A percentile compares a stretch with the other conserved stretches of the same genome.
Conservation (phyloP, 2,329 filamentous ascomycete genomes). For the Pseudofabraea citricarpa region DNA sequence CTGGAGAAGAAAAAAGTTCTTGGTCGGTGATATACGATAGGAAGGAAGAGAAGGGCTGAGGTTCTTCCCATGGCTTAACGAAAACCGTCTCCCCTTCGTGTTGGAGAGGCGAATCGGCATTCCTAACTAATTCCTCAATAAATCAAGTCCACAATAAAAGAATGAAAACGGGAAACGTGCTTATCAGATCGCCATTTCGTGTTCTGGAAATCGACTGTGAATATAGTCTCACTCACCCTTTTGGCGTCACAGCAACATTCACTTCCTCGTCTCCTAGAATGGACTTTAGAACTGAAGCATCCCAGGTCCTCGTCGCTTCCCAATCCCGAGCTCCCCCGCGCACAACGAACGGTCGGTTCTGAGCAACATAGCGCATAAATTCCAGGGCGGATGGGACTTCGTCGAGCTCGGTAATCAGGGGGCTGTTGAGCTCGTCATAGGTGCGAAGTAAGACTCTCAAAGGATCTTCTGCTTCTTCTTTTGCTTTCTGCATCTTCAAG, state of each 20-base stretch:
- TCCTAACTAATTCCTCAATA: constrained; percentile 21
- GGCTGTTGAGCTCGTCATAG: constrained; percentile 70
- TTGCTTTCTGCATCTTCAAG: no score
- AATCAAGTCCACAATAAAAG: background rate
- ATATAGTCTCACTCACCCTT: constrained; percentile 47
- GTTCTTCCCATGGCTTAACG: constrained; percentile 67
- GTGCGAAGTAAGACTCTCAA: constrained; percentile 54
- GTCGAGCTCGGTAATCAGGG: constrained; percentile 53
- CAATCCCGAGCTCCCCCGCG: constrained; percentile 57
- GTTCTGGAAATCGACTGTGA: constrained; percentile 3
- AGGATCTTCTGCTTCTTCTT: constrained; percentile 33
- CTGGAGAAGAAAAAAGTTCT: constrained; percentile 35
- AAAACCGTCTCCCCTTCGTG: constrained; percentile 43
- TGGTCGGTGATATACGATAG: constrained; percentile 56
- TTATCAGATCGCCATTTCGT: constrained; percentile 7
- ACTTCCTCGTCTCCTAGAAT: constrained; percentile 53
- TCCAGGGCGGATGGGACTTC: constrained; percentile 69
- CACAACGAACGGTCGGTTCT: constrained; percentile 71
- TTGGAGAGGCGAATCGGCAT: constrained; percentile 45
- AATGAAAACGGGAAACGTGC: constrained; percentile 1
- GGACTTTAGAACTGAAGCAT: constrained; percentile 50
- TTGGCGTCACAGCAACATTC: constrained; percentile 74
- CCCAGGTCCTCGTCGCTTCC: constrained; percentile 60
- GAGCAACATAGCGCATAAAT: constrained; percentile 72
- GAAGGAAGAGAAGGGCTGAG: constrained; percentile 57